A percentile compares a stretch with the other conserved stretches of the same genome.
These are phyloP conservation scores for Epichloe scottii DNA, from an alignment of 2,329 filamentous ascomycete genomes.

Conservation along the genomic window DNA sequence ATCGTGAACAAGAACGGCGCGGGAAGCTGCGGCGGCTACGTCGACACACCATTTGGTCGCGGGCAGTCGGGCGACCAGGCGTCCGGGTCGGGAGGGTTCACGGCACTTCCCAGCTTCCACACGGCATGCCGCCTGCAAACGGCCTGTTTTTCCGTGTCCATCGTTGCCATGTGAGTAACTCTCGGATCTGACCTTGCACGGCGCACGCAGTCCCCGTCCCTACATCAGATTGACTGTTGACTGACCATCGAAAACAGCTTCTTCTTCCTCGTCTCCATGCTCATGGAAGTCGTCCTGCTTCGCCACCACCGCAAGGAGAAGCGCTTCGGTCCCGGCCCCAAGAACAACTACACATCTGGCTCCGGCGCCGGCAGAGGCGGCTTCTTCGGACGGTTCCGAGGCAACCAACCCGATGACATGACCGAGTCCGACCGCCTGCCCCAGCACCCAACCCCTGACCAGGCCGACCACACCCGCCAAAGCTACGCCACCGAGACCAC, in stretches of 20 bases:
- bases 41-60: slow-evolving; percentile 57
- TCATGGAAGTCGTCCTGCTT: slow-evolving; percentile 55
- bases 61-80: slow-evolving; percentile 41
- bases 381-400: slow-evolving; percentile 23
- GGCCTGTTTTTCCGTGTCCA: slow-evolving; percentile 63
- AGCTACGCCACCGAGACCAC: slow-evolving; percentile 29
- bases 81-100: slow-evolving; percentile 35
- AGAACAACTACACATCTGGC: slow-evolving; percentile 47
- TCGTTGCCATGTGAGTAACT: slow-evolving; percentile 60
- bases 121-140: slow-evolving; percentile 63
- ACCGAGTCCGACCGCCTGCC: slow-evolving; percentile 23
- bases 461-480: slow-evolving; percentile 27
- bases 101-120: slow-evolving; percentile 31
- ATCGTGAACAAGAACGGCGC: slow-evolving; percentile 59
- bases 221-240: neutral
- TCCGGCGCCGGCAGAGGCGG: slow-evolving; percentile 17
- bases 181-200: no score
- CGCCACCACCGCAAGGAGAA: slow-evolving; percentile 65
- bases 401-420: slow-evolving; percentile 12
- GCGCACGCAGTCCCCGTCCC: no score
- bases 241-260: slow-evolving; percentile 31
- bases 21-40: slow-evolving; percentile 43
- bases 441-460: slow-evolving; percentile 26
- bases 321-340: slow-evolving; percentile 44
- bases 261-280: slow-evolving; percentile 63